Evolutionary conservation across 768 basidiomycete genomes (phyloP).

Genomic region (Leccinum arenicola): DNA sequence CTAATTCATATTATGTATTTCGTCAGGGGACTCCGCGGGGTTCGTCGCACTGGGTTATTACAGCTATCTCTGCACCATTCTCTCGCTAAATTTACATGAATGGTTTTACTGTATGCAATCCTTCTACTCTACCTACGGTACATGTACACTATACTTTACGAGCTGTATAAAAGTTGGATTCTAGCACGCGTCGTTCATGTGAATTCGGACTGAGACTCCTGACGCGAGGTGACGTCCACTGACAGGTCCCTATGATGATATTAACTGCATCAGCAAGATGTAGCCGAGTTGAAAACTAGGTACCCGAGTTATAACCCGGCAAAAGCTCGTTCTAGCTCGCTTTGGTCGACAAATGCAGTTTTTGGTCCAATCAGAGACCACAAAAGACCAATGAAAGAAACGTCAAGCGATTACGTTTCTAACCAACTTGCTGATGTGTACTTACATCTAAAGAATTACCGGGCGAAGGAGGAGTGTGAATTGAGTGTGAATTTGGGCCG

Average conservation of each 20-base stretch:
- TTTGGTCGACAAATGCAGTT: no score
- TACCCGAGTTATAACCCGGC: no score
- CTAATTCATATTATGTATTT: not conserved
- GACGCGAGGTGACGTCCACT: slow-evolving; percentile 3
- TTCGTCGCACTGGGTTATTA: not conserved
- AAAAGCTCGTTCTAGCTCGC: no score
- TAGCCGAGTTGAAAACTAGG: no score
- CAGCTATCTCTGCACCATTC: not conserved
- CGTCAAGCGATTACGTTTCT: no score
- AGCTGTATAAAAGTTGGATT: not conserved
- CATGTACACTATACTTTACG: not conserved
- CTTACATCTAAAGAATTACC: no score
- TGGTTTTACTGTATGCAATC: not conserved
- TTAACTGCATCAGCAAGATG: no score
- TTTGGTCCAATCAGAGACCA: no score
- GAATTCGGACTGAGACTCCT: not conserved
- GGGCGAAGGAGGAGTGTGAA: no score
- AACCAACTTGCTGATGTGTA: no score
- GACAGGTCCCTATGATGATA: not conserved
- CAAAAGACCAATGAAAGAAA: no score
- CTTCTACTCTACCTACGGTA: not conserved
- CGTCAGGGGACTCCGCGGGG: not conserved
- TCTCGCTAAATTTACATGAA: not conserved
- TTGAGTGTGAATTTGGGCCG: no score
- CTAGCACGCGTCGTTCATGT: not conserved